phyloP scores from a whole-genome alignment of 176 grass and related monocot species.

The Pontederia crassipes region DNA sequence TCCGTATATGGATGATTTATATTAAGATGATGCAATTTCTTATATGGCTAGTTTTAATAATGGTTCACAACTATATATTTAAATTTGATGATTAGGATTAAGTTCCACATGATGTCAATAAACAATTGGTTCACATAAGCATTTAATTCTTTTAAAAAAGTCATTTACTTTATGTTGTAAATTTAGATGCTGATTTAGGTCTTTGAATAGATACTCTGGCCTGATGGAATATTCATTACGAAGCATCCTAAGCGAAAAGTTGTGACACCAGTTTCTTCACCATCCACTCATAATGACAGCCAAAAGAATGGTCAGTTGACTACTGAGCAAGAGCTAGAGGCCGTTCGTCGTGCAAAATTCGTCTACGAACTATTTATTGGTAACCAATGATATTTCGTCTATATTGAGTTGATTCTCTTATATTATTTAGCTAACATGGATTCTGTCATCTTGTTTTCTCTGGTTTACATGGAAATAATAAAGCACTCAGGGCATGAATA shows the following conservation, averaged over 20 bases:
- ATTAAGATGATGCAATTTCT: too few species aligned
- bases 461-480: too few species aligned
- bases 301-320: slow-evolving; percentile 34
- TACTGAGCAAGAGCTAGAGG: slow-evolving; percentile 66
- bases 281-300: slow-evolving; percentile 40
- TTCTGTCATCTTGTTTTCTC: slow-evolving; percentile 18
- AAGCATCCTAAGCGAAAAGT: slow-evolving; percentile 90
- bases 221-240: slow-evolving; percentile 88
- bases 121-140: too few species aligned
- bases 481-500: too few species aligned
- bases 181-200: slow-evolving; percentile 23
- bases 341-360: slow-evolving; percentile 59
- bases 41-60: too few species aligned
- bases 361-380: slow-evolving; percentile 88
- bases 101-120: too few species aligned
- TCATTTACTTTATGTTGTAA: background rate
- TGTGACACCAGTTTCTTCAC: slow-evolving; percentile 23
- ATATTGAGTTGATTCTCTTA: too few species aligned
- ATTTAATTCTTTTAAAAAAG: background rate
- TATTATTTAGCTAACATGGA: too few species aligned
- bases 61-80: too few species aligned
- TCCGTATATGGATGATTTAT: too few species aligned
- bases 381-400: slow-evolving; percentile 6
- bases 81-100: too few species aligned
- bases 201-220: slow-evolving; percentile 77